Evolutionary conservation across 805 yeast species (phyloP), one percentile per base, ranked within the genome.

Genomic region (Candida vaughaniae): DNA sequence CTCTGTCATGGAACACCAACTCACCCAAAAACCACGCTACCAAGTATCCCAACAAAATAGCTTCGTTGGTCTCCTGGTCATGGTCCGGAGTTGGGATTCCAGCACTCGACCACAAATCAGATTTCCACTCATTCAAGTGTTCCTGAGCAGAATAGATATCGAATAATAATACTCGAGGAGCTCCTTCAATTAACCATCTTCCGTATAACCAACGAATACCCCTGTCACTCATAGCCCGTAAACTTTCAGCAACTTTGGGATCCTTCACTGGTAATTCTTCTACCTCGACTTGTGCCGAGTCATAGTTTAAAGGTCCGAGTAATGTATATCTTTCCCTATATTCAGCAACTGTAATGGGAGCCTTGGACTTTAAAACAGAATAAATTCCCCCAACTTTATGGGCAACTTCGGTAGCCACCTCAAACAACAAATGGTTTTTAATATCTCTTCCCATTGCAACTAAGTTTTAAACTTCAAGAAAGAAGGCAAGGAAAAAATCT

Each of bases 11-110:
- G 56, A 72, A 79, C n/a, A 86, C 87, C 57, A 87, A 75, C 62
- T 93, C 98, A 12, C 99, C 99, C 39, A 93, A 68, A 59, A 91
- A 90, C 99, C 99, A 91, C 3, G 98, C 95, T 17, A 89, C 95
- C 34, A 88, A 66, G 64, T 91, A 91, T 20, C 99, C 99, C 48
- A 91, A 70, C 45, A 91, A 69, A 47, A 93, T 86, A 20, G 98
- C 96, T 46, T 91, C 95, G 57, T 88, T 88, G 16, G 95, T 80
- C 61, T 93, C 98, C 22, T 66, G 62, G 59, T 91, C 99, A 45
- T 80, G 82, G 43, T 80, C 85, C 0, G 99, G 98, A 2, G 95
- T 79, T 4, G 99, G 99, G 43, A 91, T 88, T 0, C 95, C 96
- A 7, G 91, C 90, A 29, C 80, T 66, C 41, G 78, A 77, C 99